Conservation (phyloP, 2,329 filamentous ascomycete species). For the Sclerotinia borealis region DNA sequence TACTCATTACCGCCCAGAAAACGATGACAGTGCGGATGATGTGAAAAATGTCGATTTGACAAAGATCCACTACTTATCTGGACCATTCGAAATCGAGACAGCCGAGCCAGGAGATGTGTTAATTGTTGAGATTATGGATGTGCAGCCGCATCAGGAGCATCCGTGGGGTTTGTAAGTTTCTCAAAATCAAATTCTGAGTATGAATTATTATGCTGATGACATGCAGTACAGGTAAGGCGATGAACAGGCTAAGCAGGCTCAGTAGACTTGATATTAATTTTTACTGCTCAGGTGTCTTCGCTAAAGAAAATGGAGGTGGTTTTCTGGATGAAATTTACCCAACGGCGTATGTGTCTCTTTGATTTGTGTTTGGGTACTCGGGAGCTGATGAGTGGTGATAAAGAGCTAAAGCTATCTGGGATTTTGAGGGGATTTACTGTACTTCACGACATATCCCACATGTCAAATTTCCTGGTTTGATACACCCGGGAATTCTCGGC, state of each 20-base stretch:
- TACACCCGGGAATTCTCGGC: conserved; percentile 81
- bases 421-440: conserved; percentile 74
- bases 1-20: conserved; percentile 38
- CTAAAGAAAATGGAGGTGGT: conserved; percentile 75
- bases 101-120: conserved; percentile 76
- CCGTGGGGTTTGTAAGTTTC: conserved; percentile 89
- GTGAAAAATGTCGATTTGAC: conserved; percentile 79
- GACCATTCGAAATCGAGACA: conserved; percentile 79
- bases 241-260: not conserved
- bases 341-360: conserved; percentile 53
- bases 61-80: conserved; percentile 78
- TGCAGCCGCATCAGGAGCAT: conserved; percentile 78
- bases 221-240: conserved; percentile 4
- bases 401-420: conserved; percentile 65
- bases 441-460: conserved; percentile 80
- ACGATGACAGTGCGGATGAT: conserved; percentile 87
- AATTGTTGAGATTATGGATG: conserved; percentile 85
- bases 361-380: not conserved
- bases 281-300: conserved; percentile 45
- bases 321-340: conserved; percentile 87
- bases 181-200: not conserved
- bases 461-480: conserved; percentile 81
- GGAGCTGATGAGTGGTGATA: conserved; percentile 29
- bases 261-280: not conserved
- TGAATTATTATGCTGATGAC: not conserved